Conservation (phyloP, 345 rosid species). For the Salix dunnii region DNA sequence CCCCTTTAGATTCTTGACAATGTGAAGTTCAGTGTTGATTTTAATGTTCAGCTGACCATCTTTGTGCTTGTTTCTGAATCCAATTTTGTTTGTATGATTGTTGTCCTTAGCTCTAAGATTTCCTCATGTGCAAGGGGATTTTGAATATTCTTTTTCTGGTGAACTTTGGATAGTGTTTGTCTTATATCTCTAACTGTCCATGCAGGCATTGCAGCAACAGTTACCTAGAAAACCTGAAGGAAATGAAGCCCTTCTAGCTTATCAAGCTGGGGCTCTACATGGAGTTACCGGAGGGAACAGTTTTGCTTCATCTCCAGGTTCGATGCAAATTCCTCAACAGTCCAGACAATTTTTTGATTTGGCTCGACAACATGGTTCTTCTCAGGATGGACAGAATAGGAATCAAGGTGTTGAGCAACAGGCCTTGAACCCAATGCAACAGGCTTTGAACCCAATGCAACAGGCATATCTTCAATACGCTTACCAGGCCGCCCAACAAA, state of each 20-base stretch:
- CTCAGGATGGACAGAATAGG: conserved; percentile 70
- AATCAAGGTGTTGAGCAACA: conserved; percentile 60
- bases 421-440: conserved; percentile 67
- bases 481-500: conserved; percentile 60
- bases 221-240: conserved; percentile 66
- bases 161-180: neutral
- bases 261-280: conserved; percentile 70
- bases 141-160: neutral
- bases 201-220: conserved; percentile 56
- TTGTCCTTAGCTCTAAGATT: neutral
- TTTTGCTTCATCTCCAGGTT: conserved; percentile 58
- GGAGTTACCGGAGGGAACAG: conserved; percentile 68
- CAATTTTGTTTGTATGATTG: neutral
- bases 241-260: conserved; percentile 67
- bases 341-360: conserved; percentile 73
- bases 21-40: neutral
- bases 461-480: conserved; percentile 87
- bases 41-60: neutral
- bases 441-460: conserved; percentile 76
- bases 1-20: neutral
- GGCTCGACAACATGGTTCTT: conserved; percentile 62
- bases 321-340: conserved; percentile 80
- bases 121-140: neutral
- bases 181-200: conserved; percentile 10
- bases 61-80: neutral